phyloP scores from a whole-genome alignment of 805 yeast species.

The Isabelozyma gotoi region DNA sequence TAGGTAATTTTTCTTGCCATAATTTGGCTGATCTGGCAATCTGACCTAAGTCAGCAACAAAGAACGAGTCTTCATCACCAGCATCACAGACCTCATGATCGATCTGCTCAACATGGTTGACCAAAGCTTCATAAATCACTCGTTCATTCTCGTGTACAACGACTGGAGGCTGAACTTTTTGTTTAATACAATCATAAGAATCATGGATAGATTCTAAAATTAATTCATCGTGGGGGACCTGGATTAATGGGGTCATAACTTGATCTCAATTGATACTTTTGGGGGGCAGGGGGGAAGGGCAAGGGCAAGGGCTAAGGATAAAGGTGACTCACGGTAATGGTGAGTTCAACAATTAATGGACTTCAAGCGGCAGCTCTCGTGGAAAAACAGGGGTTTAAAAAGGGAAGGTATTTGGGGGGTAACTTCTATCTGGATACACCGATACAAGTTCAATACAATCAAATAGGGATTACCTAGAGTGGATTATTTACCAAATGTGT shows the following conservation, averaged over 20 bases:
- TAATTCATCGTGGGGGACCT: constrained; percentile 10
- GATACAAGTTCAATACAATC: neutral
- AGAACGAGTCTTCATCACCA: constrained; percentile 84
- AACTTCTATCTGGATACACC: neutral
- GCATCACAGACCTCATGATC: constrained; percentile 62
- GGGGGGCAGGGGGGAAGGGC: constrained; percentile 1
- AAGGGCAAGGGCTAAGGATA: neutral
- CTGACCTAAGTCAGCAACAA: constrained; percentile 81
- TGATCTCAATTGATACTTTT: constrained; percentile 1
- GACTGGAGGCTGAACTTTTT: neutral
- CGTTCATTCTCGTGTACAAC: constrained; percentile 2
- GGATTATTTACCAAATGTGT: neutral
- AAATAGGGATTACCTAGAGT: neutral
- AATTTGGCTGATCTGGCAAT: constrained; percentile 57
- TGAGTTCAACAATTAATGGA: constrained; percentile 26
- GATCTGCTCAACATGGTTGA: constrained; percentile 39
- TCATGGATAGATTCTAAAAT: constrained; percentile 3
- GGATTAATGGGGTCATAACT: constrained; percentile 22
- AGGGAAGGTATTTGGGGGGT: neutral
- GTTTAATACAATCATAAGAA: neutral
- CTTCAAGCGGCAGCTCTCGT: constrained; percentile 51
- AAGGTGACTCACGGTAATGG: constrained; percentile 30
- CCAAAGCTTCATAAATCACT: constrained; percentile 40
- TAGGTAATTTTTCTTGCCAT: constrained; percentile 69
- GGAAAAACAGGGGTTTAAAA: constrained; percentile 4